Conservation (phyloP, 2,329 filamentous ascomycete species). For the Venturia pyrina region DNA sequence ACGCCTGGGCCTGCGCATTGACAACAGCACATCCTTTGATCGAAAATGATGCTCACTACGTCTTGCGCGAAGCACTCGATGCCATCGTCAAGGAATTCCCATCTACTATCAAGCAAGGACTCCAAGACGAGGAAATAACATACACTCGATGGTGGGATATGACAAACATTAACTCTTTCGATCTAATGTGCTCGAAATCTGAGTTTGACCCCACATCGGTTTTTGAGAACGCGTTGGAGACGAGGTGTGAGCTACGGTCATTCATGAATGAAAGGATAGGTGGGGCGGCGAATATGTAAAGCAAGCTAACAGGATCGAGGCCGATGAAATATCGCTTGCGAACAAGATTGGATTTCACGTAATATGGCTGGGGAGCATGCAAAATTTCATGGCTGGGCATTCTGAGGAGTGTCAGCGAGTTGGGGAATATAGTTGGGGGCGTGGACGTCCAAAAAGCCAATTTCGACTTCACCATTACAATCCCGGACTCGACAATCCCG, state of each 20-base stretch:
- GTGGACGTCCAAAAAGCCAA: too few species aligned
- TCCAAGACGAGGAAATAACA: neutral
- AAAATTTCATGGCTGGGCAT: neutral
- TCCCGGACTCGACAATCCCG: too few species aligned
- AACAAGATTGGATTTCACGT: too few species aligned
- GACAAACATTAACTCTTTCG: neutral
- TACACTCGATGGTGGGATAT: neutral
- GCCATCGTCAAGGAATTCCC: neutral
- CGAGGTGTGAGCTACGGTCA: neutral
- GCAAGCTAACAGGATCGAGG: neutral
- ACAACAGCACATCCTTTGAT: neutral
- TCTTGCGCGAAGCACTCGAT: neutral
- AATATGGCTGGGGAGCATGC: too few species aligned
- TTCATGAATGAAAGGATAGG: neutral
- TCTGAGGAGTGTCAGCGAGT: neutral
- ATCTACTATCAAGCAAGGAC: neutral
- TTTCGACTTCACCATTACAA: too few species aligned
- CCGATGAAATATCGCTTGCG: neutral
- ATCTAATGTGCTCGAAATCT: too few species aligned
- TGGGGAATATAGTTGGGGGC: too few species aligned
- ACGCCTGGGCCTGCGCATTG: neutral
- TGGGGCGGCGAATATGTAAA: neutral
- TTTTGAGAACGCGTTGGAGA: too few species aligned
- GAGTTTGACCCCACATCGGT: too few species aligned
- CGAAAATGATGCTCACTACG: neutral